These are phyloP conservation scores for Dactylis glomerata DNA, from an alignment of 176 grass and related monocot species.

Conservation along the genomic window DNA sequence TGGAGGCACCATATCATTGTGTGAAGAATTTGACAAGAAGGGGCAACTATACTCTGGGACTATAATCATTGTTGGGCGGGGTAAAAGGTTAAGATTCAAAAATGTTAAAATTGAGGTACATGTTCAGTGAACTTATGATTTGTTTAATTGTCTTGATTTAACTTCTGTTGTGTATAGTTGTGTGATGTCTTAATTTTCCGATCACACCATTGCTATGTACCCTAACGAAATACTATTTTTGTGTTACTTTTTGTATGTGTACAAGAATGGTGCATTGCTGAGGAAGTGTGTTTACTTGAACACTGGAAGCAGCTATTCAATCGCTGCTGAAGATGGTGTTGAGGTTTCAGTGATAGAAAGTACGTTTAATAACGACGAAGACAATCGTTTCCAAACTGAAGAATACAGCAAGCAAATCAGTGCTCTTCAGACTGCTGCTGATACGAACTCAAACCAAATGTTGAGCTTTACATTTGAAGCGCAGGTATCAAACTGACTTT, in stretches of 20 bases:
- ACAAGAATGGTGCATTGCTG: slow-evolving; percentile 77
- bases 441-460: slow-evolving; percentile 46
- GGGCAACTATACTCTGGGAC: slow-evolving; percentile 65
- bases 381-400: slow-evolving; percentile 31
- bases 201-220: not conserved
- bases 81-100: slow-evolving; percentile 84
- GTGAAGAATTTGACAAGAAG: slow-evolving; percentile 75
- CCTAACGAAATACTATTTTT: slow-evolving; percentile 16
- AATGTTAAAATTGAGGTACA: slow-evolving; percentile 98
- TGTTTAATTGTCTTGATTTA: slow-evolving; percentile 12
- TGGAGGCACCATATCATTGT: slow-evolving; percentile 84
- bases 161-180: not conserved
- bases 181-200: not conserved
- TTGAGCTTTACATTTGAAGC: slow-evolving; percentile 89
- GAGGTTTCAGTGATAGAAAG: slow-evolving; percentile 81
- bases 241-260: slow-evolving; percentile 11
- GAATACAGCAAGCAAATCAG: slow-evolving; percentile 42
- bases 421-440: slow-evolving; percentile 33
- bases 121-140: slow-evolving; percentile 24
- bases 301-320: slow-evolving; percentile 84
- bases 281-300: slow-evolving; percentile 86
- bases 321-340: slow-evolving; percentile 79
- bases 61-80: slow-evolving; percentile 76
- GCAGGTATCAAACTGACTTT: slow-evolving; percentile 55
- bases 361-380: slow-evolving; percentile 45